phyloP scores from a whole-genome alignment of 2,329 filamentous ascomycete species.

The Sordariomycetes sp. region DNA sequence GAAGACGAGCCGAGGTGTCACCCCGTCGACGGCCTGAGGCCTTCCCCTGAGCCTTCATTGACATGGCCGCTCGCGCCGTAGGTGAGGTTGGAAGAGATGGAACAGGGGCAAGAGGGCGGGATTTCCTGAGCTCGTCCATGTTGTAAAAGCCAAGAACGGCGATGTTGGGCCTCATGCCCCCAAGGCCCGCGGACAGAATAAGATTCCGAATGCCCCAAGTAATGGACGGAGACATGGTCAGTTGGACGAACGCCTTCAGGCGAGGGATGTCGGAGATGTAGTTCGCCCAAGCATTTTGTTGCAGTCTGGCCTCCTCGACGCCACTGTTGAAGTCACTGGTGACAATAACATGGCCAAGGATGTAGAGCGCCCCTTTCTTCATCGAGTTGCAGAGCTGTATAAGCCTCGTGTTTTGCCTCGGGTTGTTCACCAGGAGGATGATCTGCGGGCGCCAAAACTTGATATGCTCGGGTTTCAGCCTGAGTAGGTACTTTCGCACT shows the following conservation, averaged over 20 bases:
- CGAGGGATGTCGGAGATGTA: constrained; percentile 73
- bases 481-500: constrained; percentile 75
- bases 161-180: constrained; percentile 84
- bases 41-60: constrained; percentile 11
- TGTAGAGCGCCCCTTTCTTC: constrained; percentile 79
- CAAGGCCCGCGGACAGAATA: constrained; percentile 69
- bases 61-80: constrained; percentile 18
- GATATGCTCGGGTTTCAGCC: constrained; percentile 79
- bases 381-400: constrained; percentile 88
- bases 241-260: constrained; percentile 83
- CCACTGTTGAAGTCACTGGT: constrained; percentile 70
- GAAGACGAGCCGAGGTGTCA: constrained; percentile 42
- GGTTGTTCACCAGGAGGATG: constrained; percentile 72
- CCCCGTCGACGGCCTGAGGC: constrained; percentile 30
- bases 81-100: constrained; percentile 33
- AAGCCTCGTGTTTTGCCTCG: constrained; percentile 68
- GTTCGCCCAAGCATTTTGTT: constrained; percentile 75
- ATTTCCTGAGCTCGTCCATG: constrained; percentile 61
- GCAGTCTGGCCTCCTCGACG: constrained; percentile 69
- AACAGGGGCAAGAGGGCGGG: constrained; percentile 44
- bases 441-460: constrained; percentile 92
- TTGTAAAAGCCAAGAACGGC: constrained; percentile 74
- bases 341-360: constrained; percentile 80
- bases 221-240: constrained; percentile 70
- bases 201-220: constrained; percentile 81